Conservation (phyloP, 2,329 filamentous ascomycete genomes). For the Zymoseptoria tritici region DNA sequence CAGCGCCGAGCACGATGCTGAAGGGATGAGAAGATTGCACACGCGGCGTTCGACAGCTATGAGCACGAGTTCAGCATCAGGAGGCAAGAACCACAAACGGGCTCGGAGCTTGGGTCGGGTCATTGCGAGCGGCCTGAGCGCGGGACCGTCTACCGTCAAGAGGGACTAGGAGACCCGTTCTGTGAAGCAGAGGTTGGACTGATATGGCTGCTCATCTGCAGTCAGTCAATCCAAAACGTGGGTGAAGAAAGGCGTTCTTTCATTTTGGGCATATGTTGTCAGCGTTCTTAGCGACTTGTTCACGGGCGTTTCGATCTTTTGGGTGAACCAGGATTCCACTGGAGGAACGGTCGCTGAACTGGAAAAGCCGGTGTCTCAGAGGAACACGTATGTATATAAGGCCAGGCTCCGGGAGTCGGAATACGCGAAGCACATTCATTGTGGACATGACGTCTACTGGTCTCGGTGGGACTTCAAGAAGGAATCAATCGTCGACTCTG, state of each 20-base stretch:
- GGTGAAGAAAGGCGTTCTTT: neutral
- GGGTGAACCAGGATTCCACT: neutral
- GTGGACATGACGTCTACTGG: no score
- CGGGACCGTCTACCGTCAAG: conserved; percentile 25
- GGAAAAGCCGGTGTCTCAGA: neutral
- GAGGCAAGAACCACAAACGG: conserved; percentile 11
- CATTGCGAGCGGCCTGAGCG: conserved; percentile 20
- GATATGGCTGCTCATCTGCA: neutral
- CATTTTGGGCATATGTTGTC: neutral
- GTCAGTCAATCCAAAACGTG: neutral
- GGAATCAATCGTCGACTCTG: no score
- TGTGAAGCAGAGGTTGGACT: neutral
- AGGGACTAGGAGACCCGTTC: conserved; percentile 11
- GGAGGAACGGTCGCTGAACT: neutral
- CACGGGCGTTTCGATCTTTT: neutral
- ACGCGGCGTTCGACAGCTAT: conserved; percentile 10
- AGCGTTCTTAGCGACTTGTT: neutral
- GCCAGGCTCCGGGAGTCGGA: neutral
- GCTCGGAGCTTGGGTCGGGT: conserved; percentile 20
- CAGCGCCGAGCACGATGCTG: conserved; percentile 9
- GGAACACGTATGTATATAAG: neutral
- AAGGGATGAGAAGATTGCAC: conserved; percentile 9
- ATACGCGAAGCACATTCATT: neutral
- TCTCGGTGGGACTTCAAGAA: neutral
- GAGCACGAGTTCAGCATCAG: conserved; percentile 5